Conservation (phyloP, 2,329 filamentous ascomycete genomes). For the Periconia sp. region DNA sequence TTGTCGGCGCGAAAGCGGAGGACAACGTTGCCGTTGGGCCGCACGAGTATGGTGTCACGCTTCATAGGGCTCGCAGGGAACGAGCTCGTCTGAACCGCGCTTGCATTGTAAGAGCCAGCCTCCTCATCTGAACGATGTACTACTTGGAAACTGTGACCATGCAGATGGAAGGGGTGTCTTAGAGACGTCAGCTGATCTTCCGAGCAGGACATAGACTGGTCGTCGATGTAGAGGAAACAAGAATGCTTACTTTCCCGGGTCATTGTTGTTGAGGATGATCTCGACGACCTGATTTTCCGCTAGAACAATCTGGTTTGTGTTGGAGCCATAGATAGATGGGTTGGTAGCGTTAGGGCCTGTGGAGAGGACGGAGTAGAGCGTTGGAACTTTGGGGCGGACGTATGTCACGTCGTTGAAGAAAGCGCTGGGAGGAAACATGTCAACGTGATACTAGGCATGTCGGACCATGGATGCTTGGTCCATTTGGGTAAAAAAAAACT, state of each 20-base stretch:
- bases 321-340: slow-evolving; percentile 51
- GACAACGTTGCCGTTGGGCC: slow-evolving; percentile 57
- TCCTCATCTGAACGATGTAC: slow-evolving; percentile 35
- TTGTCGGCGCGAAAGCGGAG: slow-evolving; percentile 59
- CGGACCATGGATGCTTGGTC: too few species aligned
- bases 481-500: neutral
- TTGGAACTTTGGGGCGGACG: slow-evolving; percentile 72
- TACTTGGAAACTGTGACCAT: slow-evolving; percentile 52
- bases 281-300: slow-evolving; percentile 69
- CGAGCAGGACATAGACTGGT: too few species aligned
- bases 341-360: slow-evolving; percentile 54
- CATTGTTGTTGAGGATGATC: slow-evolving; percentile 75
- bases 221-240: slow-evolving; percentile 71
- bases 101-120: slow-evolving; percentile 52
- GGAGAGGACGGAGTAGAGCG: slow-evolving; percentile 74
- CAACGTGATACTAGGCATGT: too few species aligned
- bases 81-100: slow-evolving; percentile 28
- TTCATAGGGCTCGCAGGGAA: slow-evolving; percentile 46
- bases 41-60: slow-evolving; percentile 58
- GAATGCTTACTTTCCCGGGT: slow-evolving; percentile 58
- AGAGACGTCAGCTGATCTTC: slow-evolving; percentile 37
- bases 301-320: slow-evolving; percentile 64
- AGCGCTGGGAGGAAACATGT: too few species aligned
- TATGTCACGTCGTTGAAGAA: slow-evolving; percentile 76
- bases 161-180: slow-evolving; percentile 68